Evolutionary conservation across 2,329 filamentous ascomycete species (phyloP).

Genomic region (Botrytis sinoallii): DNA sequence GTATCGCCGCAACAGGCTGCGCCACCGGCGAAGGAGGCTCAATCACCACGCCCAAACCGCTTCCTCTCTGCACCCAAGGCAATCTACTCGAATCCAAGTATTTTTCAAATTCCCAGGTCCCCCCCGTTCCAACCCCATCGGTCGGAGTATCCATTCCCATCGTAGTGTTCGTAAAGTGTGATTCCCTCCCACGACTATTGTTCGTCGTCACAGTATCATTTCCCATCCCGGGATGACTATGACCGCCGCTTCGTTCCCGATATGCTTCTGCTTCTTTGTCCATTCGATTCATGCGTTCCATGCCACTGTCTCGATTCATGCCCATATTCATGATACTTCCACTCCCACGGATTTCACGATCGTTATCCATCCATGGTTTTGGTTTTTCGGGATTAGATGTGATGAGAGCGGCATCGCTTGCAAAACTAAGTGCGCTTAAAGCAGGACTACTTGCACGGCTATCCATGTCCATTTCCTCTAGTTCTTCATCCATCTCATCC

Average conservation of each 20-base stretch:
- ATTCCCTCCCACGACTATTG: background rate
- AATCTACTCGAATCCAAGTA: background rate
- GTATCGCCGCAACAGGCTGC: background rate
- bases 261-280: slow-evolving; percentile 14
- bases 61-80: background rate
- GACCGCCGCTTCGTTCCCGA: background rate
- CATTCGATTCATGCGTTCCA: slow-evolving; percentile 2
- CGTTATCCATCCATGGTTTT: background rate
- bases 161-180: slow-evolving; percentile 5
- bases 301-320: background rate
- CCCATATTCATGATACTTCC: slow-evolving; percentile 12
- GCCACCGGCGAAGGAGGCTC: background rate
- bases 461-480: slow-evolving; percentile 3
- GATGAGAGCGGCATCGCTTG: slow-evolving; percentile 2
- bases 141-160: slow-evolving; percentile 1
- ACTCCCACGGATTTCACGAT: slow-evolving; percentile 1
- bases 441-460: slow-evolving; percentile 3
- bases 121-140: background rate
- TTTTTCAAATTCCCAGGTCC: slow-evolving; percentile 15
- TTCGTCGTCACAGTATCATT: slow-evolving; percentile 2
- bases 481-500: slow-evolving; percentile 12
- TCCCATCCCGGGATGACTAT: background rate
- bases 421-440: slow-evolving; percentile 3
- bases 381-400: background rate
- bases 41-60: background rate